A percentile compares a stretch with the other conserved stretches of the same genome.
Evolutionary conservation across 2,329 filamentous ascomycete species (phyloP).

Genomic region (Zasmidium angulare): DNA sequence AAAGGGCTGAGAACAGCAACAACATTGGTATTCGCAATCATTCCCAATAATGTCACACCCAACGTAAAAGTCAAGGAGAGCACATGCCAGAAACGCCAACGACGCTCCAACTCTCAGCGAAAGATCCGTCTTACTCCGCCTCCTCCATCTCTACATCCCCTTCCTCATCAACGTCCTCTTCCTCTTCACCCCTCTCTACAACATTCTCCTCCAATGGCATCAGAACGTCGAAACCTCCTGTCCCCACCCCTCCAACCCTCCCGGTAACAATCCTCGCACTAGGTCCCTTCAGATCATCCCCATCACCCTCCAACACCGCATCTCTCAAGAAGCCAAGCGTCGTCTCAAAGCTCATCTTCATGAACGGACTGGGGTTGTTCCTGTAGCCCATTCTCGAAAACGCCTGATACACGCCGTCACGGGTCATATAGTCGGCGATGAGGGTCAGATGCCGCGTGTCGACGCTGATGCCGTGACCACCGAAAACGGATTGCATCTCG

Average conservation of each 20-base stretch:
- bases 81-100: too few relatives aligned
- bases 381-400: conserved; percentile 90
- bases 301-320: conserved; percentile 84
- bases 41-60: too few relatives aligned
- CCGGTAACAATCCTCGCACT: conserved; percentile 88
- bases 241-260: conserved; percentile 77
- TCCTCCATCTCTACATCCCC: neutral
- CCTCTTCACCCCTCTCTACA: conserved; percentile 13
- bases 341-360: conserved; percentile 99
- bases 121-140: neutral
- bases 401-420: conserved; percentile 80
- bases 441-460: conserved; percentile 91
- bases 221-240: conserved; percentile 88
- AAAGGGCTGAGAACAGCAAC: too few relatives aligned
- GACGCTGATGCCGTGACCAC: conserved; percentile 85
- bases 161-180: conserved; percentile 26
- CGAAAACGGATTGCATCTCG: conserved; percentile 84
- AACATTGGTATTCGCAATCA: too few relatives aligned
- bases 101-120: too few relatives aligned
- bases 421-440: conserved; percentile 98
- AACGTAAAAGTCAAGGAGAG: too few relatives aligned
- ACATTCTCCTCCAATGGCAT: conserved; percentile 32
- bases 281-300: conserved; percentile 82
- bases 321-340: conserved; percentile 92
- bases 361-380: conserved; percentile 83